Evolutionary conservation across 225 moss, liverwort and hornwort species (phyloP).

Genomic region (Neckera pumila): DNA sequence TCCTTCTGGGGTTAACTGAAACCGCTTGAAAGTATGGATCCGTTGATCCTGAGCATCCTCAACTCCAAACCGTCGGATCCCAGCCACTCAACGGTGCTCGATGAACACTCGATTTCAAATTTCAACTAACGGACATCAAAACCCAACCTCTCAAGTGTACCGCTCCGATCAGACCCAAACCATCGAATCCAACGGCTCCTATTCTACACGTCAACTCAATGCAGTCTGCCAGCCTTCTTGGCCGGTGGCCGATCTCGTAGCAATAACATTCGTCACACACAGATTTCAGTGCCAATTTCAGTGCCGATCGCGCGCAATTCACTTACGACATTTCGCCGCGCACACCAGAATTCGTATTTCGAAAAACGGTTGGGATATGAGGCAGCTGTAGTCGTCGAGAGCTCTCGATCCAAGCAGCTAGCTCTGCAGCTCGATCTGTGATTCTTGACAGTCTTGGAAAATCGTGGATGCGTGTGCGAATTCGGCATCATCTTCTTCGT

Average conservation of each 20-base stretch:
- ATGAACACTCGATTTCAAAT: background rate
- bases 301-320: no score
- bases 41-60: background rate
- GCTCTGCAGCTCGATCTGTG: background rate
- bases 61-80: background rate
- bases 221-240: background rate
- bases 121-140: background rate
- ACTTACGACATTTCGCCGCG: background rate
- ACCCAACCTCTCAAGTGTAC: background rate
- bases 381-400: background rate
- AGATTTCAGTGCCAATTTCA: background rate
- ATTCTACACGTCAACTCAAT: no score
- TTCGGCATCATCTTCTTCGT: background rate
- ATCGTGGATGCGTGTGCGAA: background rate
- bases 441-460: background rate
- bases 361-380: background rate
- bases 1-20: background rate
- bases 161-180: background rate
- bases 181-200: background rate
- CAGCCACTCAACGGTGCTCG: background rate
- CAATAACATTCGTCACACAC: background rate
- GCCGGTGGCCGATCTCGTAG: background rate
- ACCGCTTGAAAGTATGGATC: background rate
- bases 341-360: background rate
- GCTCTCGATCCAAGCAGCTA: background rate